Evolutionary conservation across 768 basidiomycete species (phyloP), one percentile per base, ranked within the genome.

Genomic region (Kwoniella dendrophila): DNA sequence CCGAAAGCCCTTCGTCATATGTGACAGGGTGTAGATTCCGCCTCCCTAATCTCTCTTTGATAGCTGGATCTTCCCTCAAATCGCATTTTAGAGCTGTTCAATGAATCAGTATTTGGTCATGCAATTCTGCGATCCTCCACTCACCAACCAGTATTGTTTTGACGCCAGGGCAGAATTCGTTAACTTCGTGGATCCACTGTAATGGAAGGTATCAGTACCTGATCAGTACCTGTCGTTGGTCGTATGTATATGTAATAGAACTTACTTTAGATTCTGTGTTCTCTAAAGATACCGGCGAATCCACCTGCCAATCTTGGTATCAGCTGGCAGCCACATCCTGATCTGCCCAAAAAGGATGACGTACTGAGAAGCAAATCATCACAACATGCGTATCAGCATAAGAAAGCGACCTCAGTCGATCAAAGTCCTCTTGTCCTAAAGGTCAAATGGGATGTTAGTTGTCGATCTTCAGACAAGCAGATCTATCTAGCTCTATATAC

Each of bases 321-420:
- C 12, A 56, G 44, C 43, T 8, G 5, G 36, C 8, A 3, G 8
- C 8, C 18, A 0, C 34, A 38, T 32, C 8, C 7, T 5, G 32
- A 34, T 26, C 14, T 6, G 14, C 20, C n/a, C n/a, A n/a, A n/a
- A 43, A 44, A 8, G n/a, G 4, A 18, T 20, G 18, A 81, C 86
- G 59, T 66, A 91, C 92, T 36, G 94, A 95, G 78, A 96, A 97
- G 80, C 95, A 97, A 26, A 97, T 82, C 89, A 97, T 90, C 66
- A 97, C 85, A 62, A 97, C 89, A 80, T 97, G 90, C 0, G 95
- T 96, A 79, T 97, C 95, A 8, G 95, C 90, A 78, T 97, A 98
- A 36, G 90, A 91, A n/a, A 98, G 81, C 11, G 93, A 95, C 48
- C 95, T 85, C 59, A 98, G 81, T 45, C 93, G 83, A 76, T 95